Base-by-base conservation (phyloP, 805 yeast genomes). In the Pichia californica region DNA sequence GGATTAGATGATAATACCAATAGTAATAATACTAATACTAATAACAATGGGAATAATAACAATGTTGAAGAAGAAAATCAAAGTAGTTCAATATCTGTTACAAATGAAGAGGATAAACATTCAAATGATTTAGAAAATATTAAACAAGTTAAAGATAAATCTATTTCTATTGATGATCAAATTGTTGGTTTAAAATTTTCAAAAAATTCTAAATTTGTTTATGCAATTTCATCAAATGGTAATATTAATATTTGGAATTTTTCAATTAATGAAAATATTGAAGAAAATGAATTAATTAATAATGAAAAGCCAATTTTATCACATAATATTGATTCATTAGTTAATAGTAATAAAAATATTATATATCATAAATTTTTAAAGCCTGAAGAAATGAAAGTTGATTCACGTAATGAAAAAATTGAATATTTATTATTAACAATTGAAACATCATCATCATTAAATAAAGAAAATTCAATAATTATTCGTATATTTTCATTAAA, bases 211-310 rank as follows among this genome's bases (percentile, higher is more conserved):
- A 48, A 56, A 10, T 50, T 46, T 16, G 56, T 65, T 15, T 67
- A 55, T 49, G 52, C 64, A 15, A 45, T 70, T 19, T 55, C 55
- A 26, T 45, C 44, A 5, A 57, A 55, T 42, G 73, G 73, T 7
- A 51, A 43, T 19, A 50, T 69, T 8, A 37, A 45, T 19, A 47
- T 58, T 10, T 56, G 56, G 53, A 44, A 43, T 26, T 52, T 58
- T 31, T 40, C 45, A 10, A 33, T 51, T n/a, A 50, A 52, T 19
- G 36, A 38, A 5, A 50, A 41, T 18, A 32, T 37, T 21, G 16
- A 40, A 14, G 41, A 45, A 28, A 26, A 35, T 4, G 48, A 41
- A n/a, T n/a, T n/a, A n/a, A n/a, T n/a, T 14, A 40, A 45, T 27
- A 26, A 35, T 3, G 48, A 41, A 19, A 35, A 45, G n/a, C 43